These are phyloP conservation scores for Neurospora tetrasperma DNA, from an alignment of 495 filamentous ascomycete genomes.

Conservation along the genomic window DNA sequence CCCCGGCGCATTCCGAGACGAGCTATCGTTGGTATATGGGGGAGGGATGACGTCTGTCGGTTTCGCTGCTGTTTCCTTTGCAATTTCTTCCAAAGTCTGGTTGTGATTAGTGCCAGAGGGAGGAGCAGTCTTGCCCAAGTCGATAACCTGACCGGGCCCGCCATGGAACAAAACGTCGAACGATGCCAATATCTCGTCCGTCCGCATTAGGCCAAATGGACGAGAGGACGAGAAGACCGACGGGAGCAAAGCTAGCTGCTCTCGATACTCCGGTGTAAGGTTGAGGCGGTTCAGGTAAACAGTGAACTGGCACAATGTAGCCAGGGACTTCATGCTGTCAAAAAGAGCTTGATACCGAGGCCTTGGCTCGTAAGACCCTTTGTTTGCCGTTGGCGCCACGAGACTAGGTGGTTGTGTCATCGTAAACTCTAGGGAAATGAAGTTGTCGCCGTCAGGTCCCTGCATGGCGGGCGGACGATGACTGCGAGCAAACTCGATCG, in stretches of 20 bases:
- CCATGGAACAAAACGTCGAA: neutral
- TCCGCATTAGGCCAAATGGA: neutral
- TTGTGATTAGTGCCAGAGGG: neutral
- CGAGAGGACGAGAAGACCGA: neutral
- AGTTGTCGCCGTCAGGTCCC: neutral
- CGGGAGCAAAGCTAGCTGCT: neutral
- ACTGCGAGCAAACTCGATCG: neutral
- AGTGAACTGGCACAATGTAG: neutral
- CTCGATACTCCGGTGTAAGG: neutral
- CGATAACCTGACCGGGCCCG: neutral
- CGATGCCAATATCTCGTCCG: neutral
- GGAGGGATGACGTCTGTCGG: neutral
- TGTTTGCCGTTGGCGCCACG: neutral
- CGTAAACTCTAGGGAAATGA: neutral
- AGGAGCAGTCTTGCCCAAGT: neutral
- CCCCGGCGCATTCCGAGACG: neutral
- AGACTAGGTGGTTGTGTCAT: neutral
- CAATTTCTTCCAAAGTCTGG: neutral
- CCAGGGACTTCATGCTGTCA: constrained; percentile 1
- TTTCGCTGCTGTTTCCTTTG: neutral
- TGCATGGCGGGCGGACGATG: neutral
- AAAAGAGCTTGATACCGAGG: neutral
- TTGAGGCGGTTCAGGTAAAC: neutral
- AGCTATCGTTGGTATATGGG: neutral
- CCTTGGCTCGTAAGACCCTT: neutral